phyloP scores from a whole-genome alignment of 805 yeast species.

The Wickerhamomyces rabaulensis region DNA sequence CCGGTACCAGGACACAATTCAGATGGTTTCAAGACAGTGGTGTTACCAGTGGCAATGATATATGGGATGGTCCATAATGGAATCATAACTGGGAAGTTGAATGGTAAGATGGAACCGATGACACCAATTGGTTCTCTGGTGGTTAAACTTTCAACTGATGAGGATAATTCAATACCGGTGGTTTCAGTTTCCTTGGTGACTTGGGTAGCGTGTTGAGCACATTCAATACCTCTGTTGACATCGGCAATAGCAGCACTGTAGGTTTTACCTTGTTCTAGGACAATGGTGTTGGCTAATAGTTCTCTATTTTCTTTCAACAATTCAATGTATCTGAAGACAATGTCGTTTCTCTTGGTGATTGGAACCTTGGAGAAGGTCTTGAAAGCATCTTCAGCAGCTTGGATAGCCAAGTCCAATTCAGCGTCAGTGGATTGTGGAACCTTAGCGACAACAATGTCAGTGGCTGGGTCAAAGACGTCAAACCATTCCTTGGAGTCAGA shows the following conservation, averaged over 20 bases:
- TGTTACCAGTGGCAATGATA: constrained; percentile 67
- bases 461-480: constrained; percentile 73
- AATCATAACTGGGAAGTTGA: constrained; percentile 84
- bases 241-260: constrained; percentile 71
- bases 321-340: constrained; percentile 64
- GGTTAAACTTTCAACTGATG: constrained; percentile 73
- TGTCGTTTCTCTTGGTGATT: constrained; percentile 51
- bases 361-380: constrained; percentile 44
- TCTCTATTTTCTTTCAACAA: constrained; percentile 63
- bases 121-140: constrained; percentile 69
- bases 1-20: constrained; percentile 84
- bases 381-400: constrained; percentile 60
- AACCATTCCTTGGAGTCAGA: constrained; percentile 53
- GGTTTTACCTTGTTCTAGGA: constrained; percentile 73
- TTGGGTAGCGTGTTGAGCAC: constrained; percentile 71
- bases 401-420: constrained; percentile 62
- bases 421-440: constrained; percentile 69
- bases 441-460: constrained; percentile 56
- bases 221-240: constrained; percentile 73
- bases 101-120: constrained; percentile 73
- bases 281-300: constrained; percentile 56
- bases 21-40: constrained; percentile 62
- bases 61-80: constrained; percentile 54
- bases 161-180: constrained; percentile 57
- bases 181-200: constrained; percentile 63